Base-by-base conservation (phyloP, 306 rosid species). In the Erythrophleum fordii region DNA sequence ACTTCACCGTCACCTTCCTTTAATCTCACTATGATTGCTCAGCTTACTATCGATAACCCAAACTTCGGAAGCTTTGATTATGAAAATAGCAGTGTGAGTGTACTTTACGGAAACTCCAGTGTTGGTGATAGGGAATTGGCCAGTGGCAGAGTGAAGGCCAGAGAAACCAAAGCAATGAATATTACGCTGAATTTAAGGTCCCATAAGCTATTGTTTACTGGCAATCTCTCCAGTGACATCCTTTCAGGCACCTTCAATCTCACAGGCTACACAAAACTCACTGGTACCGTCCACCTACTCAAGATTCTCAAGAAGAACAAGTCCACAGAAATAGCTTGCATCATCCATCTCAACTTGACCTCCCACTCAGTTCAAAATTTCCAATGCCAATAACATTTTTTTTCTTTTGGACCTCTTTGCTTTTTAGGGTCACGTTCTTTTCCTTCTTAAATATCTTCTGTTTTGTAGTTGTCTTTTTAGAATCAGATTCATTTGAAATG, bases 61-160 rank as follows among this genome's bases (percentile, higher is more conserved):
- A 95, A 95, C 73, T 90, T 81, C 18, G 95, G 93, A 1, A 70
- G 70, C 20, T 85, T 88, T 72, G 16, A 46, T n/a, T 91, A 83
- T 26, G 86, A 84, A 6, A 41, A 78, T 48, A 77, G 75, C 75
- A 70, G 17, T 0, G 48, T 83, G 58, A 82, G 44, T 8, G 65
- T 92, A 56, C 16, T 85, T 0, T 85, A 88, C 8, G 77, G 28
- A 0, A 89, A 83, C 2, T 44, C 5, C 6, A 78, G 42, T 6
- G 6, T 90, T 13, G 95, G 90, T 10, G 84, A 84, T 3, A 41
- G 34, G 2, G 62, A 14, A 29, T 72, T 86, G 0, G 16, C 8
- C 8, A 55, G 42, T 0, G 92, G 73, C 5, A 34, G 56, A 1
- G 88, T 86, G 7, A 68, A 46, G 26, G 74, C 66, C 0, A 87